Evolutionary conservation across 495 filamentous ascomycete species (phyloP).

Genomic region (Penicilliopsis zonata): DNA sequence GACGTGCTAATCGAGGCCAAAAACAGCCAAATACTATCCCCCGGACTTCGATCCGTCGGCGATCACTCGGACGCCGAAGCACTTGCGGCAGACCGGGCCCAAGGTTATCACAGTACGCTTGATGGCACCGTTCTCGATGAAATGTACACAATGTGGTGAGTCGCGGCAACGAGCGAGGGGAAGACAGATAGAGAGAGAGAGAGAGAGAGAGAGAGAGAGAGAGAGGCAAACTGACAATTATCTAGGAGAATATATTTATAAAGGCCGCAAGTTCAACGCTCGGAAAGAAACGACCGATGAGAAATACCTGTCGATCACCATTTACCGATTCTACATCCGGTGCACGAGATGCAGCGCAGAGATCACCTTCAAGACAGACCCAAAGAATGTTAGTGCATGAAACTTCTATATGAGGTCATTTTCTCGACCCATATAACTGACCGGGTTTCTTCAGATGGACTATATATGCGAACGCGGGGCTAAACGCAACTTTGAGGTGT

Average conservation of each 20-base stretch:
- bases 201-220: no score
- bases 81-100: slow-evolving; percentile 44
- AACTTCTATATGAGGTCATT: no score
- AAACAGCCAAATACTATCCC: slow-evolving; percentile 64
- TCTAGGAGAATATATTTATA: slow-evolving; percentile 87
- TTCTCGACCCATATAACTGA: no score
- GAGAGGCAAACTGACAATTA: not conserved
- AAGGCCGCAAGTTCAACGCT: slow-evolving; percentile 93
- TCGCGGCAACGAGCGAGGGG: no score
- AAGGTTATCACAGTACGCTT: slow-evolving; percentile 85
- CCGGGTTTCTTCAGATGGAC: slow-evolving; percentile 53
- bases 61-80: slow-evolving; percentile 62
- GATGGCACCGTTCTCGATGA: slow-evolving; percentile 95
- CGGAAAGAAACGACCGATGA: slow-evolving; percentile 90
- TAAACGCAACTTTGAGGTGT: slow-evolving; percentile 87
- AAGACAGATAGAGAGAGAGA: no score
- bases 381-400: slow-evolving; percentile 57
- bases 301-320: slow-evolving; percentile 77
- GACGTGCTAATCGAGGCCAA: no score
- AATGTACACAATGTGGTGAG: slow-evolving; percentile 77
- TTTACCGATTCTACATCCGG: slow-evolving; percentile 89
- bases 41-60: slow-evolving; percentile 94
- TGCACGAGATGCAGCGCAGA: slow-evolving; percentile 85
- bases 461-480: slow-evolving; percentile 81
- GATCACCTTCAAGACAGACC: slow-evolving; percentile 92